phyloP scores from a whole-genome alignment of 352 stramenopile genomes.

The Globisporangium splendens region DNA sequence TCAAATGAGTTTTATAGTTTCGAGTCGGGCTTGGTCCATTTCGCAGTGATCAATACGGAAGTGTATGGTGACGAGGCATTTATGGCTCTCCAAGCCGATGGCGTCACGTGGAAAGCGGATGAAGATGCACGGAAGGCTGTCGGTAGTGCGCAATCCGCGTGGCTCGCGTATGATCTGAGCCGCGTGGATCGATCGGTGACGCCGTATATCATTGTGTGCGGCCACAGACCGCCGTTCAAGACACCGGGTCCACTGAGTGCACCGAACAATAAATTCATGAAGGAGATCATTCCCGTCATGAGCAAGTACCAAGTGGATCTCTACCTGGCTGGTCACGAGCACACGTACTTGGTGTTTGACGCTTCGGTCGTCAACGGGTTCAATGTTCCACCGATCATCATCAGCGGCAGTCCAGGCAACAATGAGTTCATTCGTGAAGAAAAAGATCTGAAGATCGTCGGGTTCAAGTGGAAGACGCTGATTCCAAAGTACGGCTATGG shows the following conservation, averaged over 20 bases:
- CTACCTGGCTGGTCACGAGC: conserved; percentile 65
- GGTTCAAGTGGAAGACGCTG: conserved; percentile 52
- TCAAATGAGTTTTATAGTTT: conserved; percentile 83
- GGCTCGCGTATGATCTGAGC: conserved; percentile 73
- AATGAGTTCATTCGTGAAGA: conserved; percentile 68
- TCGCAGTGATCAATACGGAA: conserved; percentile 78
- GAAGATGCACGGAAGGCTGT: conserved; percentile 31
- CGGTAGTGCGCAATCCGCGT: conserved; percentile 36
- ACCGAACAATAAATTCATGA: conserved; percentile 49
- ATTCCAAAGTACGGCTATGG: conserved; percentile 77
- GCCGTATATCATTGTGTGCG: conserved; percentile 70
- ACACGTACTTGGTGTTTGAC: conserved; percentile 70
- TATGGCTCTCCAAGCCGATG: conserved; percentile 36
- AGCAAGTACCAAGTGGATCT: conserved; percentile 73
- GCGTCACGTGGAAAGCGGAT: conserved; percentile 44
- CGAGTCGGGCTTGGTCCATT: conserved; percentile 56
- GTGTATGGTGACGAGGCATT: conserved; percentile 70
- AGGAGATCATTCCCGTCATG: conserved; percentile 68
- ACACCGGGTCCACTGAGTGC: conserved; percentile 38
- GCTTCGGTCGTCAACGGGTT: conserved; percentile 43
- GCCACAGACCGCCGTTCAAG: conserved; percentile 70
- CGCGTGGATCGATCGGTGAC: conserved; percentile 53
- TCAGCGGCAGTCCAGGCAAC: conserved; percentile 69
- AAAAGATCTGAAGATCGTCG: conserved; percentile 43
- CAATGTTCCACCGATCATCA: conserved; percentile 63